Percentiles rank a stretch among this genome's conserved stretches.
These are phyloP conservation scores for Parafenestella ontariensis DNA, from an alignment of 2,329 filamentous ascomycete genomes.

Conservation along the genomic window DNA sequence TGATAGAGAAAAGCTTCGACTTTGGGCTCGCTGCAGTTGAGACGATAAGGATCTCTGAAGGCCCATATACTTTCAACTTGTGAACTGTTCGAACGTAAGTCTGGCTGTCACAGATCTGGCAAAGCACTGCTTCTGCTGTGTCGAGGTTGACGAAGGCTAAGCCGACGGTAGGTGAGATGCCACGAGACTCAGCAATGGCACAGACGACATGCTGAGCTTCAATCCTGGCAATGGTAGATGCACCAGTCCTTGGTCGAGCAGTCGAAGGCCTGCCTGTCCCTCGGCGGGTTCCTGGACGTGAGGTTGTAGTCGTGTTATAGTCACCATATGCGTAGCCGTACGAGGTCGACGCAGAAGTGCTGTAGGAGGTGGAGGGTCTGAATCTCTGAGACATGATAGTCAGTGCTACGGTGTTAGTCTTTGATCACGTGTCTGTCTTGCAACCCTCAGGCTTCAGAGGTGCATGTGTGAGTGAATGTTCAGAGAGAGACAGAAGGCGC, in stretches of 20 bases:
- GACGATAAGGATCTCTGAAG: slow-evolving; percentile 80
- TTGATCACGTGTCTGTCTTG: slow-evolving; percentile 17
- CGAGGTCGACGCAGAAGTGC: slow-evolving; percentile 40
- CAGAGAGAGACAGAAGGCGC: slow-evolving; percentile 10
- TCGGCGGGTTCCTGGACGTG: slow-evolving; percentile 41
- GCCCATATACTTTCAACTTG: slow-evolving; percentile 81
- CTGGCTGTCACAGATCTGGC: slow-evolving; percentile 91
- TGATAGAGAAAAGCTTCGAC: slow-evolving; percentile 76
- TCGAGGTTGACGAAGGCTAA: slow-evolving; percentile 87
- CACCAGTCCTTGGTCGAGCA: slow-evolving; percentile 60
- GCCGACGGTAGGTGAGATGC: slow-evolving; percentile 82
- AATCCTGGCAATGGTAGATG: slow-evolving; percentile 64
- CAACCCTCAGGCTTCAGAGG: slow-evolving; percentile 1
- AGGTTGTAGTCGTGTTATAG: slow-evolving; percentile 47
- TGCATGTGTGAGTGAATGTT: neutral
- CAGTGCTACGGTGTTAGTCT: slow-evolving; percentile 29
- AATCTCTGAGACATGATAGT: slow-evolving; percentile 35
- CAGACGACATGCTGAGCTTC: slow-evolving; percentile 79
- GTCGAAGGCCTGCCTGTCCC: slow-evolving; percentile 52
- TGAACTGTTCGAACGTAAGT: slow-evolving; percentile 89
- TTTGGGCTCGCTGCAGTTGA: slow-evolving; percentile 72
- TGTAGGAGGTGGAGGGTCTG: slow-evolving; percentile 39
- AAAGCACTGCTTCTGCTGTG: slow-evolving; percentile 82
- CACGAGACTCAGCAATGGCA: slow-evolving; percentile 86
- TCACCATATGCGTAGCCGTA: slow-evolving; percentile 45